These are phyloP conservation scores for Neurospora sp. DNA, from an alignment of 495 filamentous ascomycete genomes.

Conservation along the genomic window DNA sequence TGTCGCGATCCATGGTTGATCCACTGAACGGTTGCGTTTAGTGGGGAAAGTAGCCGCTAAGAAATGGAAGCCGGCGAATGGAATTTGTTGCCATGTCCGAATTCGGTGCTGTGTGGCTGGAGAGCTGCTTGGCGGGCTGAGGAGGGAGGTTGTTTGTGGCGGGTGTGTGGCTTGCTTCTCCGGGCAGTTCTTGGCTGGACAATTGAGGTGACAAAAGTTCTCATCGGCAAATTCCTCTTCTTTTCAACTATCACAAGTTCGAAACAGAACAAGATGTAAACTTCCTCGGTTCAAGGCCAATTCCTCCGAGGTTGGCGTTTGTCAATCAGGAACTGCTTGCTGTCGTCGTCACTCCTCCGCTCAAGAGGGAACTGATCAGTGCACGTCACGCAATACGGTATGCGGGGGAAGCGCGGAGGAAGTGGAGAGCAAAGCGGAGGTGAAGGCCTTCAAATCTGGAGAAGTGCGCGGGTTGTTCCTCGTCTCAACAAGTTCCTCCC, in stretches of 20 bases:
- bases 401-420: neutral
- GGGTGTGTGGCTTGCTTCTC: neutral
- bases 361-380: neutral
- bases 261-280: neutral
- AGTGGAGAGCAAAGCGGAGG: neutral
- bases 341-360: neutral
- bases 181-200: neutral
- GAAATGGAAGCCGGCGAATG: neutral
- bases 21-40: neutral
- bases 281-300: neutral
- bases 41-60: neutral
- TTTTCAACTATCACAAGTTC: neutral
- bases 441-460: neutral
- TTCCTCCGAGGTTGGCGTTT: neutral
- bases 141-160: neutral
- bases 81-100: neutral
- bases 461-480: neutral
- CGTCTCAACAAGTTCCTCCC: neutral
- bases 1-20: neutral
- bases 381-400: neutral
- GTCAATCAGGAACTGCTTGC: neutral
- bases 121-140: neutral
- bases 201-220: neutral
- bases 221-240: neutral
- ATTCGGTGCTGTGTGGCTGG: neutral